Base-by-base conservation (phyloP, 23 red algal genomes). In the Gracilariopsis chorda region DNA sequence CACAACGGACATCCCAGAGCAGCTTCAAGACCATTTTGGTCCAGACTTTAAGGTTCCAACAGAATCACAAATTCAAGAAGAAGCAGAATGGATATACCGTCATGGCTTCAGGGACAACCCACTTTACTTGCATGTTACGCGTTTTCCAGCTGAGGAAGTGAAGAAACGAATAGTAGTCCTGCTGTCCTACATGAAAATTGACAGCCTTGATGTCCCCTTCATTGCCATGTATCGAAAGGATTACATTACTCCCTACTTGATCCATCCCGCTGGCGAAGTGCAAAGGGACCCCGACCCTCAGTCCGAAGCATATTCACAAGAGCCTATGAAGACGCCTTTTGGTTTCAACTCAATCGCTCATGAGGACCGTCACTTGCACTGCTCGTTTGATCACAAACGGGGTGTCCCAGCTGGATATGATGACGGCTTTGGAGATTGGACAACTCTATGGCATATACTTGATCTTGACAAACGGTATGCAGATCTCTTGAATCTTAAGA, bases 171-270 rank as follows among this genome's bases (percentile, higher is more conserved):
- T 96, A 43, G 83, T 84, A 24, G 86, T 82, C 14, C 36, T 92
- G 17, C 62, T 96, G 48, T 86, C 77, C 2, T 96, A 91, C 82
- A 86, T 96, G 64, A 88, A 96, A 65, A 90, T 96, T 60, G 94
- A 96, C 30, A 92, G 88, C 48, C 40, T 96, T 20, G 94, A 96
- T 65, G 93, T 96, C 87, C 94, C 94, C 23, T 96, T 96, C 32
- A 93, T 96, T 59, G 86, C 86, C 12, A 60, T 92, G 71, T 96
- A 96, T 37, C 61, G 94, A 20, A 84, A 86, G 69, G 74, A 96
- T 33, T 91, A 91, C 63, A 65, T 96, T 45, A 78, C 63, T 81
- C 82, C 81, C 10, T 84, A 78, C 39, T 51, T 96, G 28, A 48
- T 96, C 30, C 75, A 65, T 1, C 23, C 59, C 14, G 65, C 72